Conservation (phyloP, 2,329 filamentous ascomycete genomes). For the Berkeleyomyces basicola region DNA sequence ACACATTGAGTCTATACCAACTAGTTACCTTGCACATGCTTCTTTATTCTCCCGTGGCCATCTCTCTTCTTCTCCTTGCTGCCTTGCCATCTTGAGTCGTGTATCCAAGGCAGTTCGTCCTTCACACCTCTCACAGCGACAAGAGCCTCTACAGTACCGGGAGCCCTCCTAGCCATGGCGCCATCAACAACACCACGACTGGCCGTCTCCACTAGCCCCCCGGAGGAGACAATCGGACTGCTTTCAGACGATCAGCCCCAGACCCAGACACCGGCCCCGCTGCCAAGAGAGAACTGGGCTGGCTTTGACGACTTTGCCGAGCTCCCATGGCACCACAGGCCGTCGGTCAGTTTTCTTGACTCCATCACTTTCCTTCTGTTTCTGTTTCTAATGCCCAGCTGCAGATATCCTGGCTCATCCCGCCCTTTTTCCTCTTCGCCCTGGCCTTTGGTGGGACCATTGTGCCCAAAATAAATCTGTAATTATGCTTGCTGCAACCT, state of each 20-base stretch:
- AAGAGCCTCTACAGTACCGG: no score
- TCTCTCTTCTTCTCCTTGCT: no score
- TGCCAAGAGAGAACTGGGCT: slow-evolving; percentile 26
- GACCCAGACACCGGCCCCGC: background rate
- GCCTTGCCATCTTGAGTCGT: no score
- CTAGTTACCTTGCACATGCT: no score
- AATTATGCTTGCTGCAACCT: slow-evolving; percentile 18
- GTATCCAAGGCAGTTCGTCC: no score
- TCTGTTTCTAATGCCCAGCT: slow-evolving; percentile 2
- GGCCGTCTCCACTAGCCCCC: background rate
- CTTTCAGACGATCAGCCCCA: background rate
- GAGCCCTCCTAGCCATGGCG: no score
- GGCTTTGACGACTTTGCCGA: slow-evolving; percentile 41
- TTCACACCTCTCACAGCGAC: no score
- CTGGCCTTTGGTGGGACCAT: slow-evolving; percentile 73
- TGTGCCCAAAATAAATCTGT: slow-evolving; percentile 74
- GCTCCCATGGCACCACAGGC: slow-evolving; percentile 44
- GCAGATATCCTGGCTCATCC: slow-evolving; percentile 69
- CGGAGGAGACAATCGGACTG: background rate
- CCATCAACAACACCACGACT: background rate
- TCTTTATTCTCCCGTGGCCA: no score
- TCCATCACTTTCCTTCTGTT: background rate
- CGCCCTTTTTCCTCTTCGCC: slow-evolving; percentile 65
- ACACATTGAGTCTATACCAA: no score
- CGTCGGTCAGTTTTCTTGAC: slow-evolving; percentile 33